Conservation (phyloP, 371 early-diverging fungal genomes). For the Rhizomucor miehei region DNA sequence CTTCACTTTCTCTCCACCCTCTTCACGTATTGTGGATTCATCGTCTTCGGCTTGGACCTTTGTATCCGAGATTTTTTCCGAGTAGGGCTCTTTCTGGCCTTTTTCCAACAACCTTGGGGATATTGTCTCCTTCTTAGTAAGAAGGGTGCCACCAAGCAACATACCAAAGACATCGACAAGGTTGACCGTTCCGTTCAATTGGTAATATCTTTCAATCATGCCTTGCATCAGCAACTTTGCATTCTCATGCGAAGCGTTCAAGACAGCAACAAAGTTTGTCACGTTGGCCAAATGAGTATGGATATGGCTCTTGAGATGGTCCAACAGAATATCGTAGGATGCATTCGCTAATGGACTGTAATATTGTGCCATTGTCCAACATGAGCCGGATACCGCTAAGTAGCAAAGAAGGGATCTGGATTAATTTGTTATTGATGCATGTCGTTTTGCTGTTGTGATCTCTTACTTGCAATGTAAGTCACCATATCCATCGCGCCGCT, state of each 20-base stretch:
- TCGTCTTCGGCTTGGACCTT: not conserved
- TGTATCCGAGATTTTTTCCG: not conserved
- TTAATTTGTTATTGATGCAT: not conserved
- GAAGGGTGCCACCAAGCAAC: conserved; percentile 53
- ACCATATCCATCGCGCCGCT: conserved; percentile 54
- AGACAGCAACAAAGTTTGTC: conserved; percentile 29
- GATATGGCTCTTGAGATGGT: conserved; percentile 29
- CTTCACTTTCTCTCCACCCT: not conserved
- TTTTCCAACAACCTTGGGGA: not conserved
- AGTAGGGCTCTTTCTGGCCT: not conserved
- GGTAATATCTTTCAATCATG: conserved; percentile 47
- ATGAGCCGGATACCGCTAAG: conserved; percentile 54
- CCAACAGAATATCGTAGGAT: conserved; percentile 10
- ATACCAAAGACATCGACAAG: conserved; percentile 72
- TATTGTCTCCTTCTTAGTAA: conserved; percentile 28
- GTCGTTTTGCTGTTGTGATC: not conserved
- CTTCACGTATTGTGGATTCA: not conserved
- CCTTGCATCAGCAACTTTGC: conserved; percentile 51
- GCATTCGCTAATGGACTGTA: conserved; percentile 22
- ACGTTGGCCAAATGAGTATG: conserved; percentile 34
- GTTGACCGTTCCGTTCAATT: conserved; percentile 47
- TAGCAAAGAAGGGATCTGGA: not conserved
- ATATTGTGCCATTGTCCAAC: conserved; percentile 48
- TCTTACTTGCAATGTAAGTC: conserved; percentile 54
- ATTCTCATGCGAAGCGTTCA: conserved; percentile 33